phyloP scores from a whole-genome alignment of 2,329 filamentous ascomycete species.

The Colletotrichum sublineola region DNA sequence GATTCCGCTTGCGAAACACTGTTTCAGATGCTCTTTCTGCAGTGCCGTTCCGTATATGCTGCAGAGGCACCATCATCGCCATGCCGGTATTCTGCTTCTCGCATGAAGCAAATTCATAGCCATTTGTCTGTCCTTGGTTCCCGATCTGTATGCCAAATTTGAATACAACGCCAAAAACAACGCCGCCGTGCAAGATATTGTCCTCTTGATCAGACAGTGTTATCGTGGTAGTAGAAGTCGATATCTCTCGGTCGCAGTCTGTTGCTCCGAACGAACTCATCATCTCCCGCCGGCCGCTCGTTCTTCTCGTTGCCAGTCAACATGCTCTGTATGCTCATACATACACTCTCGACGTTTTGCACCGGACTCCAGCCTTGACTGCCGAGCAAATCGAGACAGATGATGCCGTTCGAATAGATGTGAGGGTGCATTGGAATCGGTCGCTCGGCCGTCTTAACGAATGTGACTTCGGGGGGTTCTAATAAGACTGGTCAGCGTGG shows the following conservation, averaged over 20 bases:
- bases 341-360: constrained; percentile 96
- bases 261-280: constrained; percentile 88
- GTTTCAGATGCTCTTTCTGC: constrained; percentile 8
- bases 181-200: constrained; percentile 6
- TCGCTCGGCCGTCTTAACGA: constrained; percentile 74
- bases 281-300: constrained; percentile 90
- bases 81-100: constrained; percentile 22
- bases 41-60: constrained; percentile 18
- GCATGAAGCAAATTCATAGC: constrained; percentile 21
- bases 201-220: constrained; percentile 65
- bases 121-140: constrained; percentile 17
- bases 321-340: constrained; percentile 99
- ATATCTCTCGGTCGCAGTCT: constrained; percentile 87
- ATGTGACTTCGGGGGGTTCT: constrained; percentile 97
- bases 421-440: constrained; percentile 95
- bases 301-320: constrained; percentile 93
- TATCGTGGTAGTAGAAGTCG: constrained; percentile 94
- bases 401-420: constrained; percentile 98
- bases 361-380: constrained; percentile 94
- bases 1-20: constrained; percentile 21
- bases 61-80: constrained; percentile 14
- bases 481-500: constrained; percentile 29
- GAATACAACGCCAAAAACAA: constrained; percentile 33
- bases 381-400: constrained; percentile 94
- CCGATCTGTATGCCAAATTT: constrained; percentile 30